These are phyloP conservation scores for Penicillium crustosum DNA, from an alignment of 2,329 filamentous ascomycete genomes.

Conservation along the genomic window DNA sequence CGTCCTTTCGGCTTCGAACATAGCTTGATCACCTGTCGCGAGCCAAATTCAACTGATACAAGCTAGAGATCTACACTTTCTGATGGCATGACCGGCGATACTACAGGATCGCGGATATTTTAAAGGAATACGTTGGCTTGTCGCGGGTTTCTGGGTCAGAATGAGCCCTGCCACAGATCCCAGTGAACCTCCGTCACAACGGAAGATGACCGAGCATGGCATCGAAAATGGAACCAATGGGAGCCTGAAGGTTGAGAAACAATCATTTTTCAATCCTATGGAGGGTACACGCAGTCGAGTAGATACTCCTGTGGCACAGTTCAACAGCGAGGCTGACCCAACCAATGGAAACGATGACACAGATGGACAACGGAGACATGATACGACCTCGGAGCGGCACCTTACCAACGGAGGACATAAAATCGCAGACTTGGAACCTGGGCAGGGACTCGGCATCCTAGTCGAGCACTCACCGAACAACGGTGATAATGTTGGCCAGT, in stretches of 20 bases:
- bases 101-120: background rate
- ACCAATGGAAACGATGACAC: background rate
- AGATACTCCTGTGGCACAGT: background rate
- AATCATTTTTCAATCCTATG: accelerated
- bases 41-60: background rate
- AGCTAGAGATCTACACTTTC: background rate
- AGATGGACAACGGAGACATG: background rate
- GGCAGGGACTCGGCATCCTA: slow-evolving; percentile 24
- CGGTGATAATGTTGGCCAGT: slow-evolving; percentile 16
- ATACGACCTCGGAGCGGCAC: background rate
- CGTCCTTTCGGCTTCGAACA: background rate
- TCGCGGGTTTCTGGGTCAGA: background rate
- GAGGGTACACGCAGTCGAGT: background rate
- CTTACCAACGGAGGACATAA: slow-evolving; percentile 5
- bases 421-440: background rate
- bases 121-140: background rate
- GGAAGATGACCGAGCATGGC: slow-evolving; percentile 7
- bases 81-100: background rate
- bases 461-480: slow-evolving; percentile 15
- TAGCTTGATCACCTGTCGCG: background rate
- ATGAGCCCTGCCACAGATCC: slow-evolving; percentile 10
- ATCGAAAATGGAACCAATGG: background rate
- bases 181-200: slow-evolving; percentile 1
- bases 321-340: slow-evolving; percentile 1
- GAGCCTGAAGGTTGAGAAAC: background rate